Conservation (phyloP, 352 stramenopile species). For the Phytopythium cucurbitacearum region DNA sequence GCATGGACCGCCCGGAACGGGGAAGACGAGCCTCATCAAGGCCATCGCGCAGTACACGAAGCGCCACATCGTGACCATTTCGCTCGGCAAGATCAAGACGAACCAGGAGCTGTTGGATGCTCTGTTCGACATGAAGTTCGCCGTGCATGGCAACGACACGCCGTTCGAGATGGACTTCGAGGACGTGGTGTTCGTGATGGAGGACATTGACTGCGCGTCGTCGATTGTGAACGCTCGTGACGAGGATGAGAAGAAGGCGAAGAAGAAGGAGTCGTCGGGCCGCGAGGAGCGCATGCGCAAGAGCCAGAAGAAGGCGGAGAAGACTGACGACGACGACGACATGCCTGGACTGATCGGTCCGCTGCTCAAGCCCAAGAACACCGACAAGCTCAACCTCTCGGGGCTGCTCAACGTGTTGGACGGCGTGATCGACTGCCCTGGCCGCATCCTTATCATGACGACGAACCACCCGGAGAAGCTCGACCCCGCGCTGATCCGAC, state of each 20-base stretch:
- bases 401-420: constrained; percentile 90
- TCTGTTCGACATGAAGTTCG: constrained; percentile 77
- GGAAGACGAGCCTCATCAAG: constrained; percentile 91
- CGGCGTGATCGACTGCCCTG: constrained; percentile 86
- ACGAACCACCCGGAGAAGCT: constrained; percentile 93
- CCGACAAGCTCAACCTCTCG: constrained; percentile 74
- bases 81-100: constrained; percentile 69
- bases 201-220: constrained; percentile 84
- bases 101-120: constrained; percentile 82
- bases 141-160: constrained; percentile 52
- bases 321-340: constrained; percentile 7
- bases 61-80: constrained; percentile 75
- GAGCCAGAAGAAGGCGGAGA: constrained; percentile 20
- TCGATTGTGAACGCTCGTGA: constrained; percentile 60
- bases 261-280: constrained; percentile 4
- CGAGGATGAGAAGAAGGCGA: constrained; percentile 21
- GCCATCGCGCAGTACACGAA: constrained; percentile 75
- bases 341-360: constrained; percentile 15
- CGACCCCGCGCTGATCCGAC: constrained; percentile 88
- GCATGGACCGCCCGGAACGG: constrained; percentile 82
- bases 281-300: constrained; percentile 10
- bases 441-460: constrained; percentile 91
- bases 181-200: constrained; percentile 90
- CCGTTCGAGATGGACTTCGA: constrained; percentile 69
- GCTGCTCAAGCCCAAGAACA: constrained; percentile 25